phyloP scores from a whole-genome alignment of 164 flowering plant genomes.

The Magnolia changhungtana region DNA sequence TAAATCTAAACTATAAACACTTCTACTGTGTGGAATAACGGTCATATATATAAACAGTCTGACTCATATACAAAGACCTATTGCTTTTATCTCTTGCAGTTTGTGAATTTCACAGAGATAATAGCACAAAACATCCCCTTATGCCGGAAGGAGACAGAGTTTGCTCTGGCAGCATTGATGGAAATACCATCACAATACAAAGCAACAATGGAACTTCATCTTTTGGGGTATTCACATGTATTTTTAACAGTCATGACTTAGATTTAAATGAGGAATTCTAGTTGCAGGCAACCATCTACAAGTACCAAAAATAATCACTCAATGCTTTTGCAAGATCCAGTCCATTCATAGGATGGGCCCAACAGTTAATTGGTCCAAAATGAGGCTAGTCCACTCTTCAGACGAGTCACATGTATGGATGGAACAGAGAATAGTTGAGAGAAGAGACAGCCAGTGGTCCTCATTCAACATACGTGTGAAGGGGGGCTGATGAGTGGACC shows the following conservation, averaged over 20 bases:
- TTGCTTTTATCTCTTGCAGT: slow-evolving; percentile 30
- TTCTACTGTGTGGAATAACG: slow-evolving; percentile 6
- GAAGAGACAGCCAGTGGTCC: no score
- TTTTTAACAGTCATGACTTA: neutral
- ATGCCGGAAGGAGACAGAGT: slow-evolving; percentile 72
- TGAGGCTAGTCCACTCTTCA: no score
- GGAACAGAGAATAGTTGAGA: no score
- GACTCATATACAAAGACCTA: neutral
- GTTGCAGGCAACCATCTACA: neutral
- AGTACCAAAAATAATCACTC: no score
- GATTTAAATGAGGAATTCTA: neutral
- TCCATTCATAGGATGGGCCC: no score
- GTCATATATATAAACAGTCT: no score
- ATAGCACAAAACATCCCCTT: slow-evolving; percentile 53
- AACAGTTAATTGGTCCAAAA: no score
- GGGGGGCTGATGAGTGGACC: no score
- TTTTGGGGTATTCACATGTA: slow-evolving; percentile 58
- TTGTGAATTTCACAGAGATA: slow-evolving; percentile 88
- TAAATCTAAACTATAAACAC: no score
- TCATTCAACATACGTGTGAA: no score
- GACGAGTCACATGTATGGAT: no score
- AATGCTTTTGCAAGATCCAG: no score
- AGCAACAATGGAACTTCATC: slow-evolving; percentile 67
- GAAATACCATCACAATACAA: slow-evolving; percentile 88
- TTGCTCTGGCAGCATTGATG: slow-evolving; percentile 86